A percentile compares a stretch with the other conserved stretches of the same genome.
These are phyloP conservation scores for Scheffersomyces titani DNA, from an alignment of 1,139 yeast genomes.

Conservation along the genomic window DNA sequence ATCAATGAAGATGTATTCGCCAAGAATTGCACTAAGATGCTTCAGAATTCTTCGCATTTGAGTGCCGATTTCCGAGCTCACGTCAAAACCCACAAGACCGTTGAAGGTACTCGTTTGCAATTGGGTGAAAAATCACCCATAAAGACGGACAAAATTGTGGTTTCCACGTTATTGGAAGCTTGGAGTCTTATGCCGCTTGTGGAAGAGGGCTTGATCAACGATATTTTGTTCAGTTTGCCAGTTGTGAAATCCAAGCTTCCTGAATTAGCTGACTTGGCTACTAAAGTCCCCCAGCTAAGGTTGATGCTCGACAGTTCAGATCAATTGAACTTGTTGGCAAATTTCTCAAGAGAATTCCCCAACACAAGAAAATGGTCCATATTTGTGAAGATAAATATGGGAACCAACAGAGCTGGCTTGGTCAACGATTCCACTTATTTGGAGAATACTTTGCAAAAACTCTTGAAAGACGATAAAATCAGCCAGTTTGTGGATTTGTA, in stretches of 20 bases:
- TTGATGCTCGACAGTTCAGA: slow-evolving; percentile 62
- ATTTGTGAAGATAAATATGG: slow-evolving; percentile 61
- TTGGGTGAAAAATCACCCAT: slow-evolving; percentile 18
- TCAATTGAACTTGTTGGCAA: slow-evolving; percentile 52
- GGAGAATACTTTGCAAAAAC: slow-evolving; percentile 25
- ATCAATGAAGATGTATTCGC: slow-evolving; percentile 34
- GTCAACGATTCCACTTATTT: slow-evolving; percentile 30
- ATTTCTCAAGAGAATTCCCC: slow-evolving; percentile 27
- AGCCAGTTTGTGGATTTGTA: slow-evolving; percentile 40
- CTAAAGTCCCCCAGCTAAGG: slow-evolving; percentile 44
- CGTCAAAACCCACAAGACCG: slow-evolving; percentile 71
- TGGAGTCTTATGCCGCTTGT: slow-evolving; percentile 51
- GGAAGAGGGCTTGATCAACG: slow-evolving; percentile 48
- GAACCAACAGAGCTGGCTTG: slow-evolving; percentile 67
- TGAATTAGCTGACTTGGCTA: slow-evolving; percentile 49
- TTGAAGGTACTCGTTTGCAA: slow-evolving; percentile 36
- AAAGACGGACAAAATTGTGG: slow-evolving; percentile 54
- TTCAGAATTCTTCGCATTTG: slow-evolving; percentile 26
- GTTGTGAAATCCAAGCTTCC: slow-evolving; percentile 53
- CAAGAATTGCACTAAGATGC: slow-evolving; percentile 32
- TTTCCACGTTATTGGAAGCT: slow-evolving; percentile 71
- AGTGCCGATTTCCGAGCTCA: slow-evolving; percentile 60
- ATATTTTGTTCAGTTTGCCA: slow-evolving; percentile 72
- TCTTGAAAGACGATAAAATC: slow-evolving; percentile 21
- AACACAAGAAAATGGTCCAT: slow-evolving; percentile 49